A percentile compares a stretch with the other conserved stretches of the same genome.
Evolutionary conservation across 2,329 filamentous ascomycete species (phyloP).

Genomic region (Fusarium sp.): DNA sequence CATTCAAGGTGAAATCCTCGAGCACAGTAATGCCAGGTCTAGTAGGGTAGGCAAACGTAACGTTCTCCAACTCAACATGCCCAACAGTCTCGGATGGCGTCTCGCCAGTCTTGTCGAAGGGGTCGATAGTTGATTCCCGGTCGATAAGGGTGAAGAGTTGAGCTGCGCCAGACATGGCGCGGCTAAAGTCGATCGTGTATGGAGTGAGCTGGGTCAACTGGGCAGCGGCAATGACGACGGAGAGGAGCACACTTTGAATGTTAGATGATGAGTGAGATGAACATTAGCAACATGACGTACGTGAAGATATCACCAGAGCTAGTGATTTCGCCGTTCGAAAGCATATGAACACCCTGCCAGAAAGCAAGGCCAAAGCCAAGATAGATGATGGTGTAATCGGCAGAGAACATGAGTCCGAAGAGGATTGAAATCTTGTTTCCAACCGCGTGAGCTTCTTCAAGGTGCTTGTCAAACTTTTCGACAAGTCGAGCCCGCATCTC

Average conservation of each 20-base stretch:
- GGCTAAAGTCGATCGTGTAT: constrained; percentile 51
- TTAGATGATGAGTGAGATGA: neutral
- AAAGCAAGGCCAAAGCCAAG: constrained; percentile 55
- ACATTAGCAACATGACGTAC: constrained; percentile 24
- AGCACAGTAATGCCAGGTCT: constrained; percentile 54
- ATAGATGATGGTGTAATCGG: constrained; percentile 54
- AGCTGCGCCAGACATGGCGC: constrained; percentile 49
- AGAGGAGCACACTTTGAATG: constrained; percentile 49
- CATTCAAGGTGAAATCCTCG: constrained; percentile 52
- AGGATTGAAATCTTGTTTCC: constrained; percentile 52
- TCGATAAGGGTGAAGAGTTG: constrained; percentile 53
- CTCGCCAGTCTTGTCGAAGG: constrained; percentile 47
- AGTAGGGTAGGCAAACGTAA: constrained; percentile 58
- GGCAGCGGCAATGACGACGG: constrained; percentile 51
- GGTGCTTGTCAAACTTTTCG: constrained; percentile 51
- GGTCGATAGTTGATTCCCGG: constrained; percentile 49
- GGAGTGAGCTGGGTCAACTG: constrained; percentile 51
- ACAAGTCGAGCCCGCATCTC: constrained; percentile 52
- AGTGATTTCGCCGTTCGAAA: constrained; percentile 49
- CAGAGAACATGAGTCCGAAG: constrained; percentile 51
- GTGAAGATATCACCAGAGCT: constrained; percentile 53
- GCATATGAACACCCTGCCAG: constrained; percentile 56
- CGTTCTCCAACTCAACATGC: constrained; percentile 50
- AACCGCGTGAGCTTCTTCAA: constrained; percentile 49
- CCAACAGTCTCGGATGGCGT: constrained; percentile 45